Percentiles rank a stretch among this genome's conserved stretches.
These are phyloP conservation scores for Pichia sp. DNA, from an alignment of 1,139 yeast species.

Conservation along the genomic window DNA sequence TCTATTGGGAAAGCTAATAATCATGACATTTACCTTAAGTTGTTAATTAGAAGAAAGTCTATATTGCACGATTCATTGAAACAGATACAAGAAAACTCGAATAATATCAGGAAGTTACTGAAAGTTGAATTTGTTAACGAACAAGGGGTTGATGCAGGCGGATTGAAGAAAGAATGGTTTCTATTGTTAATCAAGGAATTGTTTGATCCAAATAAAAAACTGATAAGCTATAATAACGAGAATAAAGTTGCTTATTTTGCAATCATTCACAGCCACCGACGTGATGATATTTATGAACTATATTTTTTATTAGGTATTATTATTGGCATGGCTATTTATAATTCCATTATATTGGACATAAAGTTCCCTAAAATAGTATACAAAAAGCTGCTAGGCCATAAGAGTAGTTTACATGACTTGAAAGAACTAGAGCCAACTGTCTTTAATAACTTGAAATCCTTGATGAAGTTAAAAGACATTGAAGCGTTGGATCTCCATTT, in stretches of 20 bases:
- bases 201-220: slow-evolving; percentile 59
- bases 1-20: slow-evolving; percentile 57
- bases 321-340: slow-evolving; percentile 83
- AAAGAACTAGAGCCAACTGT: slow-evolving; percentile 60
- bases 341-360: slow-evolving; percentile 78
- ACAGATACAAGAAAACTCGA: slow-evolving; percentile 51
- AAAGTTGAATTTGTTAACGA: slow-evolving; percentile 77
- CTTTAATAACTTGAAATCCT: slow-evolving; percentile 48
- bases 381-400: slow-evolving; percentile 55
- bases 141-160: slow-evolving; percentile 94
- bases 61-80: slow-evolving; percentile 71
- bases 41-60: slow-evolving; percentile 59
- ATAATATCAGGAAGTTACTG: slow-evolving; percentile 66
- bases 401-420: slow-evolving; percentile 57
- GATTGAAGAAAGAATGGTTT: slow-evolving; percentile 91
- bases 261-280: slow-evolving; percentile 24
- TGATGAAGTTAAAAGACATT: slow-evolving; percentile 36
- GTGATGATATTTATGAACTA: slow-evolving; percentile 35
- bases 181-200: slow-evolving; percentile 60
- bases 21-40: slow-evolving; percentile 60
- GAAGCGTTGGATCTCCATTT: slow-evolving; percentile 44
- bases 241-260: slow-evolving; percentile 75
- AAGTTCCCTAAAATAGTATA: slow-evolving; percentile 71
- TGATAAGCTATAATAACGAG: slow-evolving; percentile 58
- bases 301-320: slow-evolving; percentile 79